A percentile compares a stretch with the other conserved stretches of the same genome.
Conservation (phyloP, 2,329 filamentous ascomycete species). For the Arthrobotrys entomopaga region DNA sequence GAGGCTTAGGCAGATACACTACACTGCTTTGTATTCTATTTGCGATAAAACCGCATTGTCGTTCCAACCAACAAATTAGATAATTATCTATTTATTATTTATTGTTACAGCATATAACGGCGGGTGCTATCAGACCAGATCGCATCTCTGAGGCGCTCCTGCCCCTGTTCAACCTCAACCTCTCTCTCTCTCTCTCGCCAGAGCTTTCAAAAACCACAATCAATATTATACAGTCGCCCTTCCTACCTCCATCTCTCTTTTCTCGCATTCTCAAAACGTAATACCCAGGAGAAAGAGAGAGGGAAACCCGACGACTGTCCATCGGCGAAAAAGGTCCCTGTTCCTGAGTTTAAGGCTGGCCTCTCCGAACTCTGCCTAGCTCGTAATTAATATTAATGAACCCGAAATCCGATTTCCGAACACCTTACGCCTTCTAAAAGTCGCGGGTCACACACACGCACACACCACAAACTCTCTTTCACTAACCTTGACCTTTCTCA, state of each 20-base stretch:
- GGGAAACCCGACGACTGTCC: background rate
- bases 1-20: too few relatives aligned
- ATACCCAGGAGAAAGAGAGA: too few relatives aligned
- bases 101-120: background rate
- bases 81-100: background rate
- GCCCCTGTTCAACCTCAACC: slow-evolving; percentile 4
- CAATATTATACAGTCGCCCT: background rate
- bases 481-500: slow-evolving; percentile 5
- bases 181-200: too few relatives aligned
- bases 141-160: slow-evolving; percentile 9
- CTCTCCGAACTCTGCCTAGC: slow-evolving; percentile 9
- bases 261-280: background rate
- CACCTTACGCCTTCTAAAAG: slow-evolving; percentile 9
- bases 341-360: slow-evolving; percentile 37
- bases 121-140: slow-evolving; percentile 31
- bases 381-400: background rate
- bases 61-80: background rate
- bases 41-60: too few relatives aligned
- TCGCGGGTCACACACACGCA: slow-evolving; percentile 6
- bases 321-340: background rate
- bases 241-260: slow-evolving; percentile 14
- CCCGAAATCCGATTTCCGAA: slow-evolving; percentile 16
- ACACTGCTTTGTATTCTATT: too few relatives aligned
- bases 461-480: background rate
- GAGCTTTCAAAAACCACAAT: background rate